Evolutionary conservation across 768 basidiomycete genomes (phyloP).

Genomic region (Amanita brunnescens): DNA sequence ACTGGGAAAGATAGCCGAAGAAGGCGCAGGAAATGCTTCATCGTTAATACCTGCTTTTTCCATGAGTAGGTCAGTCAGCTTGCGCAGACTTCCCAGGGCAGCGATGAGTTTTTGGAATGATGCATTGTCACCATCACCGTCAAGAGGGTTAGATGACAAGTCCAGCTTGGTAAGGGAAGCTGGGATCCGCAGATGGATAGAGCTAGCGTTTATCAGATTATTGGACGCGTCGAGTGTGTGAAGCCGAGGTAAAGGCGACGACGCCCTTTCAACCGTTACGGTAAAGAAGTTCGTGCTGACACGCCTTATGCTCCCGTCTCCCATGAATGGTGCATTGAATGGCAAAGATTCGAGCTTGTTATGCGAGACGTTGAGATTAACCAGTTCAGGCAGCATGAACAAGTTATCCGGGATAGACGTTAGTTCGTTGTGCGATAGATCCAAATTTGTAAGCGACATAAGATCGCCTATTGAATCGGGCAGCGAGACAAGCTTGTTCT

Average conservation of each 20-base stretch:
- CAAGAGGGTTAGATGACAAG: slow-evolving; percentile 62
- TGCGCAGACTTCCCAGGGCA: slow-evolving; percentile 35
- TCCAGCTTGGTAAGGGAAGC: slow-evolving; percentile 46
- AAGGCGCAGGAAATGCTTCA: slow-evolving; percentile 41
- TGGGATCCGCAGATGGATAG: slow-evolving; percentile 51
- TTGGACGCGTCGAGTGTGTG: slow-evolving; percentile 53
- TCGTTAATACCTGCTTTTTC: slow-evolving; percentile 52
- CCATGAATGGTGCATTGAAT: slow-evolving; percentile 50
- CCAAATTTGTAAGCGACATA: slow-evolving; percentile 53
- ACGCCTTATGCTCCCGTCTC: slow-evolving; percentile 11
- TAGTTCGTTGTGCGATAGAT: slow-evolving; percentile 68
- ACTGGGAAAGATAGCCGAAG: slow-evolving; percentile 35
- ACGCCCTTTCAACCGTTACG: slow-evolving; percentile 52
- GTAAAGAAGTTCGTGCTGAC: slow-evolving; percentile 53
- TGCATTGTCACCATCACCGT: slow-evolving; percentile 12
- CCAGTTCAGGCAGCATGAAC: slow-evolving; percentile 61
- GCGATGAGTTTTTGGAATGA: slow-evolving; percentile 33
- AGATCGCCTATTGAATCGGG: slow-evolving; percentile 66
- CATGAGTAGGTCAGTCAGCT: slow-evolving; percentile 49
- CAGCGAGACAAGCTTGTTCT: slow-evolving; percentile 55
- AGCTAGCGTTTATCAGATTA: slow-evolving; percentile 50
- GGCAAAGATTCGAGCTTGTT: slow-evolving; percentile 56
- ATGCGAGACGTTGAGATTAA: slow-evolving; percentile 61
- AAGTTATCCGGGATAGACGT: slow-evolving; percentile 52
- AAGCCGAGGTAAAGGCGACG: slow-evolving; percentile 57